phyloP scores from a whole-genome alignment of 257 asterid genomes.

The Coffea canephora region DNA sequence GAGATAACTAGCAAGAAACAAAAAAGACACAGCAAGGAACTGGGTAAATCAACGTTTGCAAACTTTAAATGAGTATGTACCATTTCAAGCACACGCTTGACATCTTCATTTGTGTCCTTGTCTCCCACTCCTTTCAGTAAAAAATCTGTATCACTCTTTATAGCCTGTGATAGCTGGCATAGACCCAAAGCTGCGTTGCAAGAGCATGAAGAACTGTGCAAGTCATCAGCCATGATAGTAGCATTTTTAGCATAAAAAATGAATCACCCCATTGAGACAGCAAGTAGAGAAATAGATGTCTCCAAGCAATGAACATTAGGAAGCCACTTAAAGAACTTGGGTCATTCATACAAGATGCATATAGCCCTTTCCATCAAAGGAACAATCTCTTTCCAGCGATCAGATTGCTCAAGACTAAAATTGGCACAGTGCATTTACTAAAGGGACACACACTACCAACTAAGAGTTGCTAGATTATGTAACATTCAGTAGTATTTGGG shows the following conservation, averaged over 20 bases:
- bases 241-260: slow-evolving; percentile 17
- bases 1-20: neutral
- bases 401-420: neutral
- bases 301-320: neutral
- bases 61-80: slow-evolving; percentile 32
- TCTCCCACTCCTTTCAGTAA: slow-evolving; percentile 48
- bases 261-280: neutral
- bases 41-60: slow-evolving; percentile 8
- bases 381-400: neutral
- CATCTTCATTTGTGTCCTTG: slow-evolving; percentile 60
- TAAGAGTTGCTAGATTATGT: neutral
- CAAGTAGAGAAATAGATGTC: neutral
- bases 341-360: neutral
- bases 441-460: neutral
- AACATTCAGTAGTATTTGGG: neutral
- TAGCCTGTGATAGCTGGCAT: slow-evolving; percentile 54
- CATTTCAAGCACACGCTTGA: slow-evolving; percentile 77
- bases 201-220: slow-evolving; percentile 47
- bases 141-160: slow-evolving; percentile 49
- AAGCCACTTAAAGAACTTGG: neutral
- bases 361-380: neutral
- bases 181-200: slow-evolving; percentile 58
- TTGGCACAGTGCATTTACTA: neutral
- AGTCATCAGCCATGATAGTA: slow-evolving; percentile 31
- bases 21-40: neutral